Base-by-base conservation (phyloP, 2,329 filamentous ascomycete genomes). In the Paracoccidioides lutzii region DNA sequence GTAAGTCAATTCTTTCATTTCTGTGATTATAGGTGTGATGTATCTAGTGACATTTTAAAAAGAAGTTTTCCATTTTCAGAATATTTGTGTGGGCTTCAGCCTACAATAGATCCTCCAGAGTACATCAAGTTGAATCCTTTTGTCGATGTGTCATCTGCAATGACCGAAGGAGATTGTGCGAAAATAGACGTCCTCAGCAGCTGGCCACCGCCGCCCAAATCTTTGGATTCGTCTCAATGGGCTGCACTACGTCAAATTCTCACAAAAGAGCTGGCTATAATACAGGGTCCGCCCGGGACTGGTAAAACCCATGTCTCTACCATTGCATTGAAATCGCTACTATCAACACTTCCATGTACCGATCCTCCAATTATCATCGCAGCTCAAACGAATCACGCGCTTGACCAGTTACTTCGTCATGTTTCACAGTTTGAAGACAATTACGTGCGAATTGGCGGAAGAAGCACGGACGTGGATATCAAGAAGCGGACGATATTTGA, bases 381-480 rank as follows among this genome's bases (percentile, higher is more conserved):
- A 0, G 89, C 88, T 6, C 89, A 95, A 63, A 96, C 90, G 0
- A 96, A 96, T 57, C 89, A 95, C 68, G 90, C 90, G 0, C 73
- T 95, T 0, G 90, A 96, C 62, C 90, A 95, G 65, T 75, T 96
- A 0, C 74, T 95, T 0, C 71, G 73, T 0, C 81, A 84, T 55
- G 76, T 89, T 14, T 74, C 81, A 0, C 65, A 73, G 5, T 85
- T 85, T 61, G 83, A 85, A 61, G 68, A 72, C 0, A 77, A 81
- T 0, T 83, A 90, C 56, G 72, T 85, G 51, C 79, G 84, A 7
- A 70, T 88, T 8, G 89, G 89, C 44, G 82, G 84, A 2, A 79
- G 86, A 35, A 87, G 85, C 15, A 79, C 81, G 53, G 84, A 87
- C 58, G 70, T 75, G 0, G 76, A 78, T 0, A 83, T 94, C 60